Evolutionary conservation across 805 yeast genomes (phyloP).

Genomic region (Starmerella bacillaris): DNA sequence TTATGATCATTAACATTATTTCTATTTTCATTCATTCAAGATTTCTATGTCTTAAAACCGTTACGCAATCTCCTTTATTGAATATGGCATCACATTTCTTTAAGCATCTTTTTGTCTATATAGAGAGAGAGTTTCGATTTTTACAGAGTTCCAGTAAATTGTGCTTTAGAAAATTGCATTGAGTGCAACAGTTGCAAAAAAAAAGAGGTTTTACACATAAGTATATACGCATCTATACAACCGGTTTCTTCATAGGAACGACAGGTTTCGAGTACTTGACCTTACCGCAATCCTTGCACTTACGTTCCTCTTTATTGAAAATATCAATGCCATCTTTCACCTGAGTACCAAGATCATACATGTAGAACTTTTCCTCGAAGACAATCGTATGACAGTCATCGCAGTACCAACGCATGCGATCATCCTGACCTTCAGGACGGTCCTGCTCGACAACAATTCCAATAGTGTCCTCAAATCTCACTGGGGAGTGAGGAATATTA

Average conservation of each 20-base stretch:
- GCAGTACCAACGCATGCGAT: slow-evolving; percentile 80
- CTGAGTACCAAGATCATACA: slow-evolving; percentile 74
- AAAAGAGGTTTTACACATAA: no score
- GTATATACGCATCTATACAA: not conserved
- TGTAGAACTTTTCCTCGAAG: slow-evolving; percentile 52
- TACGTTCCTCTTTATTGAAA: slow-evolving; percentile 47
- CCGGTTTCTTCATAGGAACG: slow-evolving; percentile 12
- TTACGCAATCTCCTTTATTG: no score
- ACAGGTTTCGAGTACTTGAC: slow-evolving; percentile 16
- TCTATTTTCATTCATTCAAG: no score
- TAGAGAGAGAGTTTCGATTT: no score
- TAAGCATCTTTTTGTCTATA: no score
- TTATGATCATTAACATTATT: no score
- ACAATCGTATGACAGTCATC: slow-evolving; percentile 44
- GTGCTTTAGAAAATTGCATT: no score
- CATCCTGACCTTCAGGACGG: slow-evolving; percentile 53
- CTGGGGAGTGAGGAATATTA: slow-evolving; percentile 78
- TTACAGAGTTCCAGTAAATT: not conserved
- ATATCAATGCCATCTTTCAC: slow-evolving; percentile 62
- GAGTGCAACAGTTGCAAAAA: no score
- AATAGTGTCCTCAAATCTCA: slow-evolving; percentile 64
- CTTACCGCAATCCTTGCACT: slow-evolving; percentile 60
- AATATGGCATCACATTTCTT: no score
- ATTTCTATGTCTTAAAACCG: no score
- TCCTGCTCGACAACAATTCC: slow-evolving; percentile 89